Evolutionary conservation across 2,329 filamentous ascomycete species (phyloP).

Genomic region (Paracorniculantispora psalliotae): DNA sequence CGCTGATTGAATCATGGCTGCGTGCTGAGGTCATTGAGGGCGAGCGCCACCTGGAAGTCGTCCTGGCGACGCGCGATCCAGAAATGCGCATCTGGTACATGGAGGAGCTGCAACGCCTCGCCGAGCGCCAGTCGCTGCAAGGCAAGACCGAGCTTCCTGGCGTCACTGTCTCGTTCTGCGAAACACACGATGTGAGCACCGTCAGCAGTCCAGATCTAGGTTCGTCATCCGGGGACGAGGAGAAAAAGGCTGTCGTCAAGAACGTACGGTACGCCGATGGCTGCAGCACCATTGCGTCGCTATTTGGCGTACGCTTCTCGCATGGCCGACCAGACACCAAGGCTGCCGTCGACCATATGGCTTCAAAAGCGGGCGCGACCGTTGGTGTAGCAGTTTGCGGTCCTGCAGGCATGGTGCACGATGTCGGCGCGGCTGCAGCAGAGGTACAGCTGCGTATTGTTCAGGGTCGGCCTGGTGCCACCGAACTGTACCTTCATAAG

Average conservation of each 20-base stretch:
- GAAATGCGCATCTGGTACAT: slow-evolving; percentile 26
- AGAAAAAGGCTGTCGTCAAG: not conserved
- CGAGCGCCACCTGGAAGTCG: slow-evolving; percentile 15
- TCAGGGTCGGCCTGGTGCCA: slow-evolving; percentile 11
- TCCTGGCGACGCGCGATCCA: slow-evolving; percentile 26
- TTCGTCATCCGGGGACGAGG: not conserved
- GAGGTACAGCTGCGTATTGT: slow-evolving; percentile 19
- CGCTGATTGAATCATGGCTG: slow-evolving; percentile 38
- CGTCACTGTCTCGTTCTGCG: slow-evolving; percentile 13
- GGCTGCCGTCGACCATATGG: slow-evolving; percentile 5
- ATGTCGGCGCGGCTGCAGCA: slow-evolving; percentile 18
- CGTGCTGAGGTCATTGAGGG: not conserved
- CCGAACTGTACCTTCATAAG: slow-evolving; percentile 23
- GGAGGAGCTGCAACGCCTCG: slow-evolving; percentile 16
- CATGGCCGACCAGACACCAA: slow-evolving; percentile 18
- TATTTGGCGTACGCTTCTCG: slow-evolving; percentile 13
- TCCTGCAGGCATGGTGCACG: slow-evolving; percentile 21
- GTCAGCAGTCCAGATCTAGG: not conserved
- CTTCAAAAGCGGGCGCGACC: slow-evolving; percentile 3
- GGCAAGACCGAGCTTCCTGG: slow-evolving; percentile 6
- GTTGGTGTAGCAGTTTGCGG: slow-evolving; percentile 23
- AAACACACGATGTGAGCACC: not conserved
- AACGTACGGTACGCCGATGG: not conserved
- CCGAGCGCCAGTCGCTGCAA: slow-evolving; percentile 6
- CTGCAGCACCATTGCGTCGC: not conserved